Base-by-base conservation (phyloP, 139 green algal species). In the Tetraselmis chui region DNA sequence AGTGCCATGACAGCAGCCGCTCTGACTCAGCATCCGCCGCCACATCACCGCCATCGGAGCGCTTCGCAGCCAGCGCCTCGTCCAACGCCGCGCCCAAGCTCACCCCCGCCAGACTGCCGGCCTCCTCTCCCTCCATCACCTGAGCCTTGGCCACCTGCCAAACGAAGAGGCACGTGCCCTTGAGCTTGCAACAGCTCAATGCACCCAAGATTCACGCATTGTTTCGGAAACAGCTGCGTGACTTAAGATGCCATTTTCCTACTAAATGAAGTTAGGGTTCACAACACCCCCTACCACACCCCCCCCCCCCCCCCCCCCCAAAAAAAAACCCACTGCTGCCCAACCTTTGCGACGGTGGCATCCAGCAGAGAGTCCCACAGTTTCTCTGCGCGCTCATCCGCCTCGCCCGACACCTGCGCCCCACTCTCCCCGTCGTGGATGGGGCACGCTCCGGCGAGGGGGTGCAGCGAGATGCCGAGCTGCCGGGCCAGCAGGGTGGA, bases 1-100 rank as follows among this genome's bases (percentile, higher is more conserved):
- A 94, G 88, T 97, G 94, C 95, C 93, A 97, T 59, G 90, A 84
- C 32, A 98, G 76, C 11, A 80, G 30, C 76, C 30, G 77, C 77
- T 24, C 31, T 25, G 30, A 27, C 59, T 31, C 31, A 2, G 31
- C 30, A 1, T 27, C 23, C 77, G 1, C 31, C 31, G 77, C 1
- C 25, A 31, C 77, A 24, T 1, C 76, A 75, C 45, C 45, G n/a
- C n/a, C n/a, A n/a, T n/a, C n/a, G 11, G 45, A 5, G 45, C 45
- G 45, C 28, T 78, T 77, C 11, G 79, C 77, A 24, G 79, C 85
- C 76, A 86, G 82, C 1, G 83, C 80, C 28, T 58, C 78, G 32
- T 88, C 74, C 18, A 88, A 27, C 24, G 80, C 81, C 5, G 58
- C 82, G 23, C 85, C 85, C 26, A 88, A 31, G 1, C 77, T 84